Conservation (phyloP, 1,284 basidiomycete species). For the Cerrena zonata region DNA sequence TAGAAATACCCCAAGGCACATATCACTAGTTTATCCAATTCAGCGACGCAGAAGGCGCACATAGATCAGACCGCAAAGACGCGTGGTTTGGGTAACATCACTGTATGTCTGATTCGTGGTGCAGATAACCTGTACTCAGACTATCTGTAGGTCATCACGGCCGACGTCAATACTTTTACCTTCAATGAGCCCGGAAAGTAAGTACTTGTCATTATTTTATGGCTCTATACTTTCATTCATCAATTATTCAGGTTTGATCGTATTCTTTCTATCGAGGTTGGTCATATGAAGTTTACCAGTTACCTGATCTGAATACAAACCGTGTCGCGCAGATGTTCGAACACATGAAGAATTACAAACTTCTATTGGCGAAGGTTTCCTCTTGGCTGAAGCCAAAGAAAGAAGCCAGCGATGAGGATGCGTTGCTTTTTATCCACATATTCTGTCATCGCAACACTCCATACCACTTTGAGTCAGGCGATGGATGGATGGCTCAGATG, state of each 20-base stretch:
- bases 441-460: constrained; percentile 67
- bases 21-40: constrained; percentile 68
- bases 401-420: constrained; percentile 30
- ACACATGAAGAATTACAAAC: constrained; percentile 76
- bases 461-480: constrained; percentile 70
- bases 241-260: constrained; percentile 55
- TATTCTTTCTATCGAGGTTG: constrained; percentile 67
- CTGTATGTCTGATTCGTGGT: constrained; percentile 31
- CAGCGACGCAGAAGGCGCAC: constrained; percentile 62
- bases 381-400: constrained; percentile 58
- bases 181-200: constrained; percentile 49
- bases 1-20: constrained; percentile 70
- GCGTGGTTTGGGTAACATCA: constrained; percentile 54
- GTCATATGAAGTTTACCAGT: not conserved
- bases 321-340: constrained; percentile 77
- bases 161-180: constrained; percentile 64
- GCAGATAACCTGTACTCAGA: not conserved
- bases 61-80: constrained; percentile 55
- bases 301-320: not conserved
- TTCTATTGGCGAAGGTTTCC: constrained; percentile 60
- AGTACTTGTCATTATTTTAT: constrained; percentile 17
- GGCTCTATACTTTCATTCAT: constrained; percentile 17
- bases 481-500: constrained; percentile 75
- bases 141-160: constrained; percentile 53
- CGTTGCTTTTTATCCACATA: constrained; percentile 69